Base-by-base conservation (phyloP, 2,329 filamentous ascomycete species). In the Claviceps sp. region DNA sequence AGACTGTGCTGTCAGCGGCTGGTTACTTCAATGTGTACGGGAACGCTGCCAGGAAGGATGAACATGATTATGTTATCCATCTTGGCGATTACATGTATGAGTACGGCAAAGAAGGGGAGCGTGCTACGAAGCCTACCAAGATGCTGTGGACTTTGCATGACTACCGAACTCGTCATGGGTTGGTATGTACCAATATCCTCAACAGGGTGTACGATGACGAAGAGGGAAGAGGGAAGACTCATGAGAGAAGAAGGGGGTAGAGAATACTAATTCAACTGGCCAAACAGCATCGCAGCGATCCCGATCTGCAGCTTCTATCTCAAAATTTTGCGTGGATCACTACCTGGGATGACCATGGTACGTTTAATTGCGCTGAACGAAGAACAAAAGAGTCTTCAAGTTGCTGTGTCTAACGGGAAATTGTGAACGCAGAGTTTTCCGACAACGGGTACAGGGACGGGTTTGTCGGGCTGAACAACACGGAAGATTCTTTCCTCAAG, bases 381-480 rank as follows among this genome's bases (percentile, higher is more conserved):
- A 11, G 26, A 44, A 16, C n/a, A 34, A n/a, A 34, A n/a, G 42
- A 44, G 4, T 5, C 13, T 14, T 14, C 11, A 24, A 13, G 3
- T 17, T 24, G 4, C 19, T 14, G 4, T 24, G 19, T 24, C 44
- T 46, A 37, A 46, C 13, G 2, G 38, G 3, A 2, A 46, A n/a
- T 5, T 11, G 24, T 14, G 13, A 4, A 17, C 14, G 13, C 50
- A 58, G 77, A 69, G 65, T 76, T 85, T 24, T 74, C 78, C 5
- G 75, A 87, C 61, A 86, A 87, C 58, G 77, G 75, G 2, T 87
- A 80, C 60, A 72, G 76, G 24, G 81, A 82, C 59, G 83, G 83
- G 1, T 76, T 73, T 8, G 73, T 75, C 2, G 70, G 72, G 4
- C 66, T 84, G 24, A 82, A 81, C 63, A 87, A 87, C 63, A 84